Conservation (phyloP, 164 flowering plant species). For the Tetrastigma voinierianum region DNA sequence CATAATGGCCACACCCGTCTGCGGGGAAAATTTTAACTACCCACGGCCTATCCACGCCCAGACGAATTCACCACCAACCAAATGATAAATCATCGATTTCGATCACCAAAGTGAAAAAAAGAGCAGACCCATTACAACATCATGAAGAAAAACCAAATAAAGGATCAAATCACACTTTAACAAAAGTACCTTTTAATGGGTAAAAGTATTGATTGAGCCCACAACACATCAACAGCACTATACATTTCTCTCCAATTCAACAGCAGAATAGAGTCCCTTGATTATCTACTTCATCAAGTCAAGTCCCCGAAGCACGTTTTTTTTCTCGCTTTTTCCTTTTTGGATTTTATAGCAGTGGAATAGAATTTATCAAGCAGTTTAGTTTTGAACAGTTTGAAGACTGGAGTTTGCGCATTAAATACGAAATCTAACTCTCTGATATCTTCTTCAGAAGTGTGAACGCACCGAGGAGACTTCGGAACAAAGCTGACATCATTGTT, state of each 20-base stretch:
- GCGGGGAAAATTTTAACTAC: background rate
- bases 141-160: conserved; percentile 9
- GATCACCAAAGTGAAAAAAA: conserved; percentile 8
- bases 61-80: conserved; percentile 7
- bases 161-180: conserved; percentile 9
- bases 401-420: conserved; percentile 1
- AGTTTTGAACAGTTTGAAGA: background rate
- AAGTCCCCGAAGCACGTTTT: too few relatives aligned
- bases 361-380: background rate
- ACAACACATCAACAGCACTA: conserved; percentile 34
- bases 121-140: conserved; percentile 14
- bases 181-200: conserved; percentile 36
- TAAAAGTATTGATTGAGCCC: conserved; percentile 45
- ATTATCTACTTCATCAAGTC: conserved; percentile 21
- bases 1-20: background rate
- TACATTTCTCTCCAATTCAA: conserved; percentile 23
- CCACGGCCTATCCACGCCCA: conserved; percentile 1
- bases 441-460: background rate
- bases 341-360: background rate
- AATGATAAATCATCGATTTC: background rate
- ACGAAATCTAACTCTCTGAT: background rate
- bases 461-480: background rate
- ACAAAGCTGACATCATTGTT: background rate
- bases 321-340: background rate
- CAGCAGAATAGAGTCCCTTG: conserved; percentile 7